Percentiles rank a stretch among this genome's conserved stretches.
These are phyloP conservation scores for Leishmania amazonensis DNA, from an alignment of 208 protist species.

Conservation along the genomic window DNA sequence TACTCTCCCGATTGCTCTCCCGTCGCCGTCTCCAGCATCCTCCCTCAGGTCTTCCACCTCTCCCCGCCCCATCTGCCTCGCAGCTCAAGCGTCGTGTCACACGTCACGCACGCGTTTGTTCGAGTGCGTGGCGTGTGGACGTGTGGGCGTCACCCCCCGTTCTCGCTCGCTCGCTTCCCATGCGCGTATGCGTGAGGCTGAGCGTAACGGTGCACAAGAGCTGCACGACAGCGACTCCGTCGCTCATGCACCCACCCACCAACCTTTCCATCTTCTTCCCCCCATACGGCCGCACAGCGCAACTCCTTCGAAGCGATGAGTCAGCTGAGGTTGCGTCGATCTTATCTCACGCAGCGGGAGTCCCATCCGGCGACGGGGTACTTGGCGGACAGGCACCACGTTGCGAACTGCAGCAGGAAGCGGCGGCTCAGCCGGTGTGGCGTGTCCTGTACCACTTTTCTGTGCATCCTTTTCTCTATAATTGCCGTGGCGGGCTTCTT, in stretches of 20 bases:
- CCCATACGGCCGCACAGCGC: neutral
- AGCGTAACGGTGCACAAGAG: neutral
- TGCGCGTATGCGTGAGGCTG: neutral
- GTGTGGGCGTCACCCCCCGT: neutral
- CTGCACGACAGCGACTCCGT: neutral
- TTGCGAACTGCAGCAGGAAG: neutral
- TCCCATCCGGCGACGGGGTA: too few relatives aligned
- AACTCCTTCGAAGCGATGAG: neutral
- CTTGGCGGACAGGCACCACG: neutral
- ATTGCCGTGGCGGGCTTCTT: neutral
- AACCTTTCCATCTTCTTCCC: neutral
- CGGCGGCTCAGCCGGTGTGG: neutral
- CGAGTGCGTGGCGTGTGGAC: neutral
- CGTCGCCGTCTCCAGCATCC: neutral
- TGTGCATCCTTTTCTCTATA: conserved; percentile 8
- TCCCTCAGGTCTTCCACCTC: neutral
- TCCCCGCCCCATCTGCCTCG: neutral
- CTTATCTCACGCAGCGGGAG: neutral
- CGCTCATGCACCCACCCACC: neutral
- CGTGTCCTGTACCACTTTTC: neutral
- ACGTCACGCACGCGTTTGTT: neutral
- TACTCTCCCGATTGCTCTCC: neutral
- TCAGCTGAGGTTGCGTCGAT: neutral
- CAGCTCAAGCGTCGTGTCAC: neutral
- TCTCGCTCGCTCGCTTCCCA: neutral